Percentiles rank a stretch among this genome's conserved stretches.
phyloP scores from a whole-genome alignment of 2,329 filamentous ascomycete genomes.

The Dothidotthia symphoricarpi region DNA sequence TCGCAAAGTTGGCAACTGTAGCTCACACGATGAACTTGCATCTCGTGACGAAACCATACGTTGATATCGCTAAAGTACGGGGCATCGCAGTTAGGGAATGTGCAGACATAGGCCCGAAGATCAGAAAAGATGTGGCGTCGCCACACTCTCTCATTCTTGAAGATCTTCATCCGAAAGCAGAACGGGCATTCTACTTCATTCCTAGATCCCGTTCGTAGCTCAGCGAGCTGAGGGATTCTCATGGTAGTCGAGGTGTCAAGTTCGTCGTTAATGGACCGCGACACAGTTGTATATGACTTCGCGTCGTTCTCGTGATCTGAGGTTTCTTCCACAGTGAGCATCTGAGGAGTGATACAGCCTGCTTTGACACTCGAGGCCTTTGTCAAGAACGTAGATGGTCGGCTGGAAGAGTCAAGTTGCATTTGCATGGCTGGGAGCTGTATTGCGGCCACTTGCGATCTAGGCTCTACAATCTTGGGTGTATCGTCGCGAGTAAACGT shows the following conservation, averaged over 20 bases:
- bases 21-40: conserved; percentile 15
- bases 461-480: not conserved
- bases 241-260: conserved; percentile 18
- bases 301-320: too few species aligned
- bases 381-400: too few species aligned
- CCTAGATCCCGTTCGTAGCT: conserved; percentile 11
- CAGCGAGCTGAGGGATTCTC: conserved; percentile 20
- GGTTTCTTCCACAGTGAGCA: conserved; percentile 4
- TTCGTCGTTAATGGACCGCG: conserved; percentile 17
- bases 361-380: too few species aligned
- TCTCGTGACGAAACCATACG: conserved; percentile 22
- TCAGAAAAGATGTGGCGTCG: too few species aligned
- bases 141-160: conserved; percentile 15
- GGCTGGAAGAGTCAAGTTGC: too few species aligned
- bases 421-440: too few species aligned
- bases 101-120: too few species aligned
- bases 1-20: too few species aligned
- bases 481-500: not conserved
- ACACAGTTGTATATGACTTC: too few species aligned
- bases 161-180: conserved; percentile 27
- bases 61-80: not conserved
- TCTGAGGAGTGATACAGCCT: too few species aligned
- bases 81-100: not conserved
- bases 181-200: conserved; percentile 32
- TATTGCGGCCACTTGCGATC: too few species aligned